Conservation (phyloP, 345 rosid species). For the Trapa bicornis region DNA sequence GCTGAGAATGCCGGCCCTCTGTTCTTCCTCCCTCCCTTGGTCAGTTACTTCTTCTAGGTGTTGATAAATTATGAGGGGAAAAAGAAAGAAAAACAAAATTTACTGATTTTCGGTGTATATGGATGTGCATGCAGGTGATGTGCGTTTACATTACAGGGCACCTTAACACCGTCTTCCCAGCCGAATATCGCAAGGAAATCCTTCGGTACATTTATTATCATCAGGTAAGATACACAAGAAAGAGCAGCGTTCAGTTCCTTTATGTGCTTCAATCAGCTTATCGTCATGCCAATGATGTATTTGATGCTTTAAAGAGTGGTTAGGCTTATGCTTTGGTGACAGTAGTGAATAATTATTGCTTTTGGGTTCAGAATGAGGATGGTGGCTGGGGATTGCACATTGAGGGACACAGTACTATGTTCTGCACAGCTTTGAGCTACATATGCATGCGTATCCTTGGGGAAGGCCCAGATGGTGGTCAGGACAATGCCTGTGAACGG, state of each 20-base stretch:
- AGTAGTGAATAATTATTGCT: neutral
- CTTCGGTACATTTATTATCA: slow-evolving; percentile 9
- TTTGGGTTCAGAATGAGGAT: too few species aligned
- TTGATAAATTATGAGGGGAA: neutral
- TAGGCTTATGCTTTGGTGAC: neutral
- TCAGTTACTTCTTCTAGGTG: neutral
- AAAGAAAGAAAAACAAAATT: neutral
- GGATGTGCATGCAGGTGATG: slow-evolving; percentile 2
- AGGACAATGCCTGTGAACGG: slow-evolving; percentile 18
- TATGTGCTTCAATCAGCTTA: neutral
- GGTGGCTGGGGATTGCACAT: slow-evolving; percentile 28
- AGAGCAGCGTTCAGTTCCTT: neutral
- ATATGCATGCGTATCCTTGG: slow-evolving; percentile 28
- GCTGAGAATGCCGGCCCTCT: slow-evolving; percentile 28
- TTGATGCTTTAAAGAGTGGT: neutral
- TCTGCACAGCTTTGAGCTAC: slow-evolving; percentile 20
- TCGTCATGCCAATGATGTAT: neutral
- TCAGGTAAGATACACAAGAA: neutral
- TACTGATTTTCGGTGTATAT: neutral
- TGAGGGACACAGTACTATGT: slow-evolving; percentile 30
- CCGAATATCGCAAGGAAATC: slow-evolving; percentile 6
- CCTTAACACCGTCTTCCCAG: slow-evolving; percentile 5
- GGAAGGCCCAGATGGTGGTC: slow-evolving; percentile 20
- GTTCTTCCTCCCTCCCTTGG: slow-evolving; percentile 11
- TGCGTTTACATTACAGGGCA: slow-evolving; percentile 11